Evolutionary conservation across 345 rosid genomes (phyloP).

Genomic region (Lagerstroemia speciosa): DNA sequence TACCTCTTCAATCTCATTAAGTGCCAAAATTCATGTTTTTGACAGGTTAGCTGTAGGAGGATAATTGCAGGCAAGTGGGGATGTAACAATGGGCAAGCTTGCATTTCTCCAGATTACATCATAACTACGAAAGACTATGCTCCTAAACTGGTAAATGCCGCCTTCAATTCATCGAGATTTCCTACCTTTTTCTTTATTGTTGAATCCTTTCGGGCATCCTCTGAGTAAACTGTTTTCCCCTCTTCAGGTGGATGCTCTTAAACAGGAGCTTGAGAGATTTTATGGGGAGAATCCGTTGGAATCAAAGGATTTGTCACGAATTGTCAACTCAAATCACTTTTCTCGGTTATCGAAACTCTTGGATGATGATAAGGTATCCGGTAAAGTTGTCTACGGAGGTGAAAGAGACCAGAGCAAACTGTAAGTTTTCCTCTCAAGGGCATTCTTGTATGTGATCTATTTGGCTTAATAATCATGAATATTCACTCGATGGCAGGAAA

Average conservation of each 20-base stretch:
- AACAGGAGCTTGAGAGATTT: slow-evolving; percentile 52
- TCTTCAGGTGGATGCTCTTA: slow-evolving; percentile 53
- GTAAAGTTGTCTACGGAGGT: slow-evolving; percentile 74
- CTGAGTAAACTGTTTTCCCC: slow-evolving; percentile 8
- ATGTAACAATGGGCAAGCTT: slow-evolving; percentile 84
- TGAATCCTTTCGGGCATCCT: background rate
- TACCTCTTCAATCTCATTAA: background rate
- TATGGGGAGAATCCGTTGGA: slow-evolving; percentile 71
- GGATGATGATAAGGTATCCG: slow-evolving; percentile 80
- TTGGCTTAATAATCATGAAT: background rate
- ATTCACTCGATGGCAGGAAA: slow-evolving; percentile 30
- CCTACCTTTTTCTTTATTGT: background rate
- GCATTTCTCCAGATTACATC: slow-evolving; percentile 79
- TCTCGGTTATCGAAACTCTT: slow-evolving; percentile 58
- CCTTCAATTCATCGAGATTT: background rate
- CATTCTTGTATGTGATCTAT: background rate
- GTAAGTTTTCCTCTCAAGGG: slow-evolving; percentile 35
- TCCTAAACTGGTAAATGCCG: slow-evolving; percentile 55
- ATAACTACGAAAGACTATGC: slow-evolving; percentile 65
- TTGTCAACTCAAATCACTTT: slow-evolving; percentile 77
- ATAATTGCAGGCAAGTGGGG: slow-evolving; percentile 92
- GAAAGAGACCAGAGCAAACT: slow-evolving; percentile 52
- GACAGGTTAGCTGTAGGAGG: slow-evolving; percentile 66
- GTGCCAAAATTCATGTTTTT: slow-evolving; percentile 2
- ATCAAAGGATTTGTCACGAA: slow-evolving; percentile 75